Percentiles rank a stretch among this genome's conserved stretches.
Conservation (phyloP, 345 rosid species). For the Eucalyptus cloeziana region DNA sequence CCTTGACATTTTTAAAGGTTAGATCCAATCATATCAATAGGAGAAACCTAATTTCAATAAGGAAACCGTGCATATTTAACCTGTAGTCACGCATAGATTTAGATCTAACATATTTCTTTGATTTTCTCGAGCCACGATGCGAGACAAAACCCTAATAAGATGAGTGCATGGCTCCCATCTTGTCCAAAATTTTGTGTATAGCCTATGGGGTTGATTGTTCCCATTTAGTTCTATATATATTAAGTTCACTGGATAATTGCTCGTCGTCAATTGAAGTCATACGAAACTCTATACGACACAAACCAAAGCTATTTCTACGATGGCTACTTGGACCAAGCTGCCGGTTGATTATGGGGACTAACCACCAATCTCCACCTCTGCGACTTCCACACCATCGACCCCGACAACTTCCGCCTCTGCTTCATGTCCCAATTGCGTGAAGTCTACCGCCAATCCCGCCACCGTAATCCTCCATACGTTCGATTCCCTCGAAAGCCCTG, state of each 20-base stretch:
- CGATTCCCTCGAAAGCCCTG: not conserved
- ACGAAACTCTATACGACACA: not conserved
- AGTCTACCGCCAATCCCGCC: not conserved
- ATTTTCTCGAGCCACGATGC: not conserved
- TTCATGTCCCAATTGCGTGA: not conserved
- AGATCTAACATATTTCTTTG: not conserved
- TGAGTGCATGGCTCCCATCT: not conserved
- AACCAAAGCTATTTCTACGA: not conserved
- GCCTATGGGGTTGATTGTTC: not conserved
- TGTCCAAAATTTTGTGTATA: not conserved
- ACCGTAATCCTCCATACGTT: not conserved
- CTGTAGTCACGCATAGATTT: not conserved
- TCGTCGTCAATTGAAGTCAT: not conserved
- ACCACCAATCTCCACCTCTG: not conserved
- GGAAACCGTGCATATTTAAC: not conserved
- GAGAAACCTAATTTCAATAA: not conserved
- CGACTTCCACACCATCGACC: not conserved
- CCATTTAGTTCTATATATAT: not conserved
- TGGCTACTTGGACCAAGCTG: not conserved
- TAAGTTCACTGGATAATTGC: not conserved
- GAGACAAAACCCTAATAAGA: not conserved
- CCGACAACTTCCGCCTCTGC: not conserved
- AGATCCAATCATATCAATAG: not conserved
- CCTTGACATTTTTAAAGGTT: not conserved
- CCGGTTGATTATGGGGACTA: not conserved